Base-by-base conservation (phyloP, 768 basidiomycete genomes). In the Lactarius evosmus region DNA sequence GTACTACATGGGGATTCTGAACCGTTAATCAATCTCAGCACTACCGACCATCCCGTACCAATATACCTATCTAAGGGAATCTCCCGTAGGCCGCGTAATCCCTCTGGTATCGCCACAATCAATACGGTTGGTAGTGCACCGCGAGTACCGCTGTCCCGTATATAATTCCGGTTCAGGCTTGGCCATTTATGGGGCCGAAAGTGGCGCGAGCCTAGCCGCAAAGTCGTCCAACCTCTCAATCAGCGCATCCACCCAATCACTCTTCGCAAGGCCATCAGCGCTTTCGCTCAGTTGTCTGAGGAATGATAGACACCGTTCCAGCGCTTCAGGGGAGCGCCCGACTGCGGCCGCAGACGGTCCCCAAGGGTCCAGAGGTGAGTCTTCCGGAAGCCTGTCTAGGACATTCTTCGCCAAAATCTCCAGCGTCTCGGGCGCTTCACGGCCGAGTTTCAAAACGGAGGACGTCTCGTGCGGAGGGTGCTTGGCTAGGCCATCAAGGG, bases 151-250 rank as follows among this genome's bases (percentile, higher is more conserved):
- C 25, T 49, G 46, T 11, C 46, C 46, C 19, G n/a, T 25, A 25
- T 49, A 49, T 49, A 49, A 25, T 5, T 4, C 25, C 22, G 46
- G 46, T n/a, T 49, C 46, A 12, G 58, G 58, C 22, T 34, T 58
- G 17, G 58, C 12, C 33, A 29, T 49, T 49, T 1, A 14, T 44
- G 57, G 57, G 22, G 5, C n/a, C n/a, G n/a, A n/a, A n/a, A n/a
- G n/a, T n/a, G n/a, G n/a, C n/a, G 46, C 46, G 22, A 49, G 46
- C 46, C 25, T 49, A 49, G 32, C 27, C 11, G 30, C 25, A 22
- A 58, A 44, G n/a, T 34, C 57, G 44, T 49, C 29, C 50, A 60
- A 51, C 27, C 29, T 59, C 25, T 16, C 34, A 17, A 59, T 34
- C 12, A 22, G 50, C 1, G 34, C 19, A 19, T 51, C 34, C 7